Evolutionary conservation across 495 filamentous ascomycete species (phyloP).

Genomic region (Penicillium steckii): DNA sequence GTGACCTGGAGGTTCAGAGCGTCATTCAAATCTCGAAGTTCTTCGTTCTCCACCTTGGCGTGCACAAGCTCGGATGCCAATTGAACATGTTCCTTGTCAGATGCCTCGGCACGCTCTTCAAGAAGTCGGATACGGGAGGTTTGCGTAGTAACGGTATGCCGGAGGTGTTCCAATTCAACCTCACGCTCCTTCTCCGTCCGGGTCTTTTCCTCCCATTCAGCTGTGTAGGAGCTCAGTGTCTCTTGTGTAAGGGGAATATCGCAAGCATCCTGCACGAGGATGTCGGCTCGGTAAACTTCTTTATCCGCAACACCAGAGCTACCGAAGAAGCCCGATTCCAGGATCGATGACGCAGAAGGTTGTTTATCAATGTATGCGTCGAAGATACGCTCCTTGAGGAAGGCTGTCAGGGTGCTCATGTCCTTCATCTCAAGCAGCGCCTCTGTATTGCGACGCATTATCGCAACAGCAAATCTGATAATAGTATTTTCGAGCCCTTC

Average conservation of each 20-base stretch:
- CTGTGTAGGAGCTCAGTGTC: conserved; percentile 72
- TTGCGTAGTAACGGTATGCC: conserved; percentile 60
- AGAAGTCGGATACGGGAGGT: conserved; percentile 71
- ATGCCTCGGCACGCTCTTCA: conserved; percentile 85
- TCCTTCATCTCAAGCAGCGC: conserved; percentile 83
- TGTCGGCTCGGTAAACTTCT: conserved; percentile 91
- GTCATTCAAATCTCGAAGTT: conserved; percentile 84
- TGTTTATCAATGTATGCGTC: conserved; percentile 95
- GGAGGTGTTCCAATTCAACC: conserved; percentile 74
- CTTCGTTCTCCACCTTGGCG: conserved; percentile 90
- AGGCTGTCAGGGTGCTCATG: conserved; percentile 81
- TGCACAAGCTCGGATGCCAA: conserved; percentile 87
- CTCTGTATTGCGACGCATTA: conserved; percentile 90
- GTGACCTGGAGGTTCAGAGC: conserved; percentile 76
- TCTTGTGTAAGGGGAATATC: conserved; percentile 81
- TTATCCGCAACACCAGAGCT: conserved; percentile 87
- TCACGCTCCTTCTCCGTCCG: conserved; percentile 76
- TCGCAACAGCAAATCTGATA: conserved; percentile 86
- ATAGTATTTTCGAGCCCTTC: conserved; percentile 90
- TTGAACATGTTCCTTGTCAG: conserved; percentile 89
- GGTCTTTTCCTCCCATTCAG: conserved; percentile 90
- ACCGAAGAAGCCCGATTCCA: conserved; percentile 97
- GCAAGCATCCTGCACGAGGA: conserved; percentile 91
- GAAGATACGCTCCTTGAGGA: conserved; percentile 90
- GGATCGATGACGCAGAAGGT: conserved; percentile 79